Conservation (phyloP, 345 rosid species). For the Jatropha curcas region DNA sequence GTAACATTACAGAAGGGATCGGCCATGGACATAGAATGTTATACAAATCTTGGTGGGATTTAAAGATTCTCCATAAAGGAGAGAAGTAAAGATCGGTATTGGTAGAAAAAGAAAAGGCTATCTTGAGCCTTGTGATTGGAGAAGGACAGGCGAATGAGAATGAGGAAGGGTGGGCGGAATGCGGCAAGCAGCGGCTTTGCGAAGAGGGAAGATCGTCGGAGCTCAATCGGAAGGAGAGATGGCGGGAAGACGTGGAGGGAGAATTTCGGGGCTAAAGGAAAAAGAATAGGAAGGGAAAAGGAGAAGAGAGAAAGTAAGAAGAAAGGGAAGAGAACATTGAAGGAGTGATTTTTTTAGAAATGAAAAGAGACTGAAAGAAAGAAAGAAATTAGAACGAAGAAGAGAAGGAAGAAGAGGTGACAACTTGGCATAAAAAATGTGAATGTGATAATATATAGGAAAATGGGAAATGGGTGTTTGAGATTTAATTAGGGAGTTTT, state of each 20-base stretch:
- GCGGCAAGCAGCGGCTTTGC: conserved; percentile 50
- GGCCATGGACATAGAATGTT: conserved; percentile 90
- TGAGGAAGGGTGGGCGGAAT: conserved; percentile 25
- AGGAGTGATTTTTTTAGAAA: conserved; percentile 10
- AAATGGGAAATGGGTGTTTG: no score
- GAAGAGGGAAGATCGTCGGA: conserved; percentile 68
- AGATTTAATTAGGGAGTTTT: neutral
- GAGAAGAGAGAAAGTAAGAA: conserved; percentile 51
- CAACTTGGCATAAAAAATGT: conserved; percentile 14
- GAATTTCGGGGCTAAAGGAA: conserved; percentile 25
- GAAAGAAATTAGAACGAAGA: neutral
- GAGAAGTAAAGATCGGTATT: conserved; percentile 85
- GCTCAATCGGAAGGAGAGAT: conserved; percentile 74
- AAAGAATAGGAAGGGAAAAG: conserved; percentile 53
- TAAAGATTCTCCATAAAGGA: conserved; percentile 81
- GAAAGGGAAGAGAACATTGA: conserved; percentile 56
- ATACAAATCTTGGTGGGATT: conserved; percentile 38
- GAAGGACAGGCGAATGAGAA: conserved; percentile 63
- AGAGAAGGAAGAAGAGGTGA: neutral
- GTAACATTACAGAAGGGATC: conserved; percentile 72
- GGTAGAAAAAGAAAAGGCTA: conserved; percentile 92
- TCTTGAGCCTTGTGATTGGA: conserved; percentile 53
- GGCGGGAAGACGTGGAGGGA: conserved; percentile 40
- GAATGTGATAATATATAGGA: neutral
- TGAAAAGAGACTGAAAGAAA: neutral